Percentiles rank a stretch among this genome's conserved stretches.
Evolutionary conservation across 108 stramenopile genomes (phyloP).

Genomic region (Skeletonema costatum): DNA sequence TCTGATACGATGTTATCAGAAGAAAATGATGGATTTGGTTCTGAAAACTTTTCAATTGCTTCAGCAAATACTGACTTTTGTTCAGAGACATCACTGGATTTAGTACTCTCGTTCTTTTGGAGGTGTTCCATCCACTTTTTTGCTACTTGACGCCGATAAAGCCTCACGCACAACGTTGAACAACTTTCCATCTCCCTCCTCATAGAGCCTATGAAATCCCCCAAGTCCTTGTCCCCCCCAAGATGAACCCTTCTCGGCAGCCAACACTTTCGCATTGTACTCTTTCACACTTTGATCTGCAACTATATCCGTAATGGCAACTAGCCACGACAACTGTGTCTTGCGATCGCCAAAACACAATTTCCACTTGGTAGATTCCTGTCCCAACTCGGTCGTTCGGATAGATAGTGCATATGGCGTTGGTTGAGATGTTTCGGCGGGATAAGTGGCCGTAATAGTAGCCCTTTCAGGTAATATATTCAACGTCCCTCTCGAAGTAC

Average conservation of each 20-base stretch:
- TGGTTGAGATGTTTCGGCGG: slow-evolving; percentile 49
- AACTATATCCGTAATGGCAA: slow-evolving; percentile 36
- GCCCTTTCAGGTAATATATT: slow-evolving; percentile 23
- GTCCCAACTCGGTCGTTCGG: slow-evolving; percentile 39
- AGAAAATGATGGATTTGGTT: neutral
- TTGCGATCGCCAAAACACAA: slow-evolving; percentile 42
- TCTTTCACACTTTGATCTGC: slow-evolving; percentile 30
- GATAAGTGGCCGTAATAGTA: slow-evolving; percentile 27
- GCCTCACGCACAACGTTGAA: slow-evolving; percentile 11
- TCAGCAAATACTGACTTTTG: neutral
- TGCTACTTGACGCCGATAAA: neutral
- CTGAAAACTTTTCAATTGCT: neutral
- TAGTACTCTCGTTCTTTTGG: neutral
- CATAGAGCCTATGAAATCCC: slow-evolving; percentile 44
- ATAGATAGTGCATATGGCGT: slow-evolving; percentile 72
- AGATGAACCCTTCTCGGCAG: slow-evolving; percentile 23
- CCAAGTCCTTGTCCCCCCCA: slow-evolving; percentile 6
- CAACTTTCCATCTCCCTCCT: slow-evolving; percentile 26
- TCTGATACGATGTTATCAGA: neutral
- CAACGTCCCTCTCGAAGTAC: slow-evolving; percentile 26
- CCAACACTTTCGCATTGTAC: slow-evolving; percentile 67
- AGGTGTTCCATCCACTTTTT: neutral
- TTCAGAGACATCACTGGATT: neutral
- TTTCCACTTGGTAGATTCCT: slow-evolving; percentile 44
- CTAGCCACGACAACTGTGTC: slow-evolving; percentile 36